Percentiles rank a stretch among this genome's conserved stretches.
phyloP scores from a whole-genome alignment of 768 basidiomycete genomes.

The Macrocybe gigantea region DNA sequence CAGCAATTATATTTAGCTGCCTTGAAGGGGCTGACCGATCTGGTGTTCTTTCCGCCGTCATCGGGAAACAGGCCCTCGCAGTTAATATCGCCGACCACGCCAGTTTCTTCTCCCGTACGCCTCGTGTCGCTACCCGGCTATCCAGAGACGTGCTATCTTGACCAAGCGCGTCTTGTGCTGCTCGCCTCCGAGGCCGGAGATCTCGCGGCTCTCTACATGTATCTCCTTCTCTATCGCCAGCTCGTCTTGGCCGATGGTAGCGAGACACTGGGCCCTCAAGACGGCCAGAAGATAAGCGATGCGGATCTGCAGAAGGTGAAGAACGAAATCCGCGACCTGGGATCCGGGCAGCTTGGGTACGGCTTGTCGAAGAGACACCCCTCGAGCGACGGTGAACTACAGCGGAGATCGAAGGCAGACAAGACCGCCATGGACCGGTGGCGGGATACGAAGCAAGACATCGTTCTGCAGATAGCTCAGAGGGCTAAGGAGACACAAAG shows the following conservation, averaged over 20 bases:
- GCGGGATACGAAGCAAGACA: constrained; percentile 51
- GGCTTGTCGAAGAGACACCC: constrained; percentile 38
- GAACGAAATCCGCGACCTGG: constrained; percentile 71
- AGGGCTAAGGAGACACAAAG: constrained; percentile 48
- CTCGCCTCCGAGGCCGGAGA: constrained; percentile 73
- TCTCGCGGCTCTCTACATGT: constrained; percentile 70
- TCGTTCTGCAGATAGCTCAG: constrained; percentile 72
- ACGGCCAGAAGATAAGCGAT: constrained; percentile 38
- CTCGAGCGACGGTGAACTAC: constrained; percentile 14
- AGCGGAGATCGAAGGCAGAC: constrained; percentile 12
- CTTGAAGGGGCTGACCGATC: constrained; percentile 56
- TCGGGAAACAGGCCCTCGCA: constrained; percentile 5
- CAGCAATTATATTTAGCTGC: constrained; percentile 51
- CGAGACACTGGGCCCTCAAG: constrained; percentile 21
- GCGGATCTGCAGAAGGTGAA: constrained; percentile 57
- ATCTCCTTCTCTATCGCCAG: constrained; percentile 76
- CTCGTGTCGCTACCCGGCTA: constrained; percentile 29
- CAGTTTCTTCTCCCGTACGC: constrained; percentile 19
- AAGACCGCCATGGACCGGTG: constrained; percentile 44
- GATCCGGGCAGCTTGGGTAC: constrained; percentile 53
- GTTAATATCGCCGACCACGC: constrained; percentile 22
- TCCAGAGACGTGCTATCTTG: constrained; percentile 81
- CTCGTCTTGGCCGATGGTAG: constrained; percentile 48
- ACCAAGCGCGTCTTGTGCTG: constrained; percentile 59
- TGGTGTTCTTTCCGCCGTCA: constrained; percentile 54